Evolutionary conservation across 1,284 basidiomycete genomes (phyloP).

Genomic region (Hemileccinum hortonii): DNA sequence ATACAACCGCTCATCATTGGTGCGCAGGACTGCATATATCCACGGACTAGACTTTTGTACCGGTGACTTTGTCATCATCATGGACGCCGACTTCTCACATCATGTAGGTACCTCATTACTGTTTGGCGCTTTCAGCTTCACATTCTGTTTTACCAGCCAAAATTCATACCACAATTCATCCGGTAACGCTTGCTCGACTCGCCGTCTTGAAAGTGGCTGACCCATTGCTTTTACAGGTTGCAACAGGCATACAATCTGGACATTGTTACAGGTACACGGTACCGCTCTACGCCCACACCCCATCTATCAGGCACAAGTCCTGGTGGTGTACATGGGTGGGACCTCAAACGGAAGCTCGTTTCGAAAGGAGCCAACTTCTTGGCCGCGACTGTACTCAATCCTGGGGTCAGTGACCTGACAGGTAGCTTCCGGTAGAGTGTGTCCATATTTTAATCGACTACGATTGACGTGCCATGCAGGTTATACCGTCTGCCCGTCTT

Average conservation of each 20-base stretch:
- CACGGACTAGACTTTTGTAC: constrained; percentile 86
- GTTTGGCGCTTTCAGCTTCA: neutral
- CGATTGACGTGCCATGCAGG: constrained; percentile 39
- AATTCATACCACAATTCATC: constrained; percentile 89
- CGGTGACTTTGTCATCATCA: constrained; percentile 94
- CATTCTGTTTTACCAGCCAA: constrained; percentile 54
- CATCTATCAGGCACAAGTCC: constrained; percentile 51
- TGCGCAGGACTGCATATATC: constrained; percentile 81
- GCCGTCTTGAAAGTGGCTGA: constrained; percentile 6
- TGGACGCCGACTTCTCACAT: constrained; percentile 96
- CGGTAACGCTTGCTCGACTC: constrained; percentile 42
- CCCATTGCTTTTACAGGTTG: constrained; percentile 43
- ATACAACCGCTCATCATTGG: constrained; percentile 1
- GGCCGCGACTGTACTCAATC: constrained; percentile 77
- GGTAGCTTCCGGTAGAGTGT: constrained; percentile 75
- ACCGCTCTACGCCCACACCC: constrained; percentile 59
- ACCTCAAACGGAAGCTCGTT: constrained; percentile 82
- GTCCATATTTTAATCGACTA: neutral
- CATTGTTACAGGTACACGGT: constrained; percentile 92
- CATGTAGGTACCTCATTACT: constrained; percentile 57
- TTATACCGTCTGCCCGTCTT: constrained; percentile 79
- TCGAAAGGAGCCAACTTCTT: constrained; percentile 86
- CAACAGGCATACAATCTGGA: constrained; percentile 82
- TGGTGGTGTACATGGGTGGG: constrained; percentile 89
- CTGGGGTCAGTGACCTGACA: constrained; percentile 84